A percentile compares a stretch with the other conserved stretches of the same genome.
Evolutionary conservation across 257 asterid genomes (phyloP).

Genomic region (Solanum bukasovii): DNA sequence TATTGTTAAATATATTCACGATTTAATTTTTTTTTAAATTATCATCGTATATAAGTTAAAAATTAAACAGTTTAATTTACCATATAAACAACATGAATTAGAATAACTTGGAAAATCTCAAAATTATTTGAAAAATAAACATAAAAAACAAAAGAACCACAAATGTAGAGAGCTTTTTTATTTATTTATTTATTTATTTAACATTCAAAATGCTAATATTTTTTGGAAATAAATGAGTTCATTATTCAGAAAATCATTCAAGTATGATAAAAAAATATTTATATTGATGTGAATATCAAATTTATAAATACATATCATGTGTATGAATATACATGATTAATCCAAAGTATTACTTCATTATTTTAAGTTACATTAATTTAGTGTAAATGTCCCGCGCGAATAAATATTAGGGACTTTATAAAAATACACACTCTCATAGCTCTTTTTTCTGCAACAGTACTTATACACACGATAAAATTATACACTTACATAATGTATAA

Average conservation of each 20-base stretch:
- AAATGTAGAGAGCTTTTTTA: too few species aligned
- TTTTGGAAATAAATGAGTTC: neutral
- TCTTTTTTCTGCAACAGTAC: neutral
- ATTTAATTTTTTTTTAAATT: too few species aligned
- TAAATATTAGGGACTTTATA: too few species aligned
- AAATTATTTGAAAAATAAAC: neutral
- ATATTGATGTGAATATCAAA: neutral
- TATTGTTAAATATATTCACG: too few species aligned
- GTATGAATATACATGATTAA: neutral
- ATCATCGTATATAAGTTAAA: too few species aligned
- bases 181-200: too few species aligned
- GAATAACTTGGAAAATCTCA: neutral
- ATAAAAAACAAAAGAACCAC: neutral
- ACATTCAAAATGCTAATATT: neutral
- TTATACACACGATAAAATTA: too few species aligned
- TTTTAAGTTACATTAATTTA: neutral
- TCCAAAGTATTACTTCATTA: neutral
- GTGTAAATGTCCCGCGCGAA: neutral
- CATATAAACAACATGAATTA: neutral
- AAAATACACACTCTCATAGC: too few species aligned
- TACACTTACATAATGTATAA: too few species aligned
- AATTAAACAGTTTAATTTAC: neutral
- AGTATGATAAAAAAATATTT: neutral
- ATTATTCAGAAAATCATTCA: neutral
- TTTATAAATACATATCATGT: neutral